These are phyloP conservation scores for Fraxinus quadrangulata DNA, from an alignment of 257 asterid species.

Conservation along the genomic window DNA sequence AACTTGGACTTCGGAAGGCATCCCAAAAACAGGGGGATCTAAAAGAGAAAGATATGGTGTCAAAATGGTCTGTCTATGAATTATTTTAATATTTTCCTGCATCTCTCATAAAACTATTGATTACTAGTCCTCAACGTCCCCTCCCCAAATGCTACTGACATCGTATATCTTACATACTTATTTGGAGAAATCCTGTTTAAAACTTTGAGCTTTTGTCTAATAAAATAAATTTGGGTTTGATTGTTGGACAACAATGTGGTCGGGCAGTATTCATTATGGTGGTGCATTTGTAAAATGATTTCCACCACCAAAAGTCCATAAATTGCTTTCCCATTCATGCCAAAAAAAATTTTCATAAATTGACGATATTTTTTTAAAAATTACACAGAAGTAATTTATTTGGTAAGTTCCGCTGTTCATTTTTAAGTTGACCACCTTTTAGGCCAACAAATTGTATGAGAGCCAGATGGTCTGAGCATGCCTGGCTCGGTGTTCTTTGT, in stretches of 20 bases:
- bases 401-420: background rate
- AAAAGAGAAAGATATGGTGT: background rate
- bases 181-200: background rate
- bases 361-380: too few relatives aligned
- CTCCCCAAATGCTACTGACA: background rate
- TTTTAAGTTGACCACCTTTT: background rate
- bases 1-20: background rate
- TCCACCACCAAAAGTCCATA: background rate
- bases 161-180: background rate
- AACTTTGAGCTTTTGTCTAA: background rate
- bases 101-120: background rate
- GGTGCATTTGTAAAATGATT: background rate
- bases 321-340: background rate
- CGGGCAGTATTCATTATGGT: background rate
- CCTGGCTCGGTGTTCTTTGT: background rate
- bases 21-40: background rate
- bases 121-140: background rate
- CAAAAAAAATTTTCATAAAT: too few relatives aligned
- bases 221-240: background rate
- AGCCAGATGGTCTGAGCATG: background rate
- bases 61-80: background rate
- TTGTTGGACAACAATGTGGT: background rate
- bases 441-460: background rate
- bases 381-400: too few relatives aligned
- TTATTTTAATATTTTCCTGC: background rate